Conservation (phyloP, 2,329 filamentous ascomycete genomes). For the Botrytis aclada region DNA sequence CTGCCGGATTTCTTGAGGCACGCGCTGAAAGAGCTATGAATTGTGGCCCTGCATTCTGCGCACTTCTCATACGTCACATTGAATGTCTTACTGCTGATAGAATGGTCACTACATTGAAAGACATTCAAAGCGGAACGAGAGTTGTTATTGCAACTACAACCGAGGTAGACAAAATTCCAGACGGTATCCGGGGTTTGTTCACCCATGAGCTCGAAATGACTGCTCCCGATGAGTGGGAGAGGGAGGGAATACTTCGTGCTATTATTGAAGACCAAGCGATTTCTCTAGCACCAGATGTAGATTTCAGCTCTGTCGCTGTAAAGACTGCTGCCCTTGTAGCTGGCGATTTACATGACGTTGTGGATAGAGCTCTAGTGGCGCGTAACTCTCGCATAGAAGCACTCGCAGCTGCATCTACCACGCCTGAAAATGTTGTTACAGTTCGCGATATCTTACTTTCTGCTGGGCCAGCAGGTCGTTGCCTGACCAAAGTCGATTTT, state of each 20-base stretch:
- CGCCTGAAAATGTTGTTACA: slow-evolving; percentile 50
- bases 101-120: slow-evolving; percentile 80
- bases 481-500: slow-evolving; percentile 79
- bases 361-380: slow-evolving; percentile 81
- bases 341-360: slow-evolving; percentile 89
- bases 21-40: slow-evolving; percentile 84
- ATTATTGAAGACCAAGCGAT: slow-evolving; percentile 75
- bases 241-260: slow-evolving; percentile 79
- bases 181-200: slow-evolving; percentile 85
- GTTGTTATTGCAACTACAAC: slow-evolving; percentile 92
- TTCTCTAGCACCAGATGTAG: slow-evolving; percentile 76
- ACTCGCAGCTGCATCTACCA: slow-evolving; percentile 54
- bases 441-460: slow-evolving; percentile 83
- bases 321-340: slow-evolving; percentile 96
- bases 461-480: slow-evolving; percentile 74
- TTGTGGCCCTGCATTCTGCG: slow-evolving; percentile 80
- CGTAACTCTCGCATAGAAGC: slow-evolving; percentile 71
- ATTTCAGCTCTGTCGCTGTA: slow-evolving; percentile 79
- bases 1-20: slow-evolving; percentile 83
- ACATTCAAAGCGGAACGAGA: slow-evolving; percentile 74
- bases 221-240: slow-evolving; percentile 87
- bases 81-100: slow-evolving; percentile 89
- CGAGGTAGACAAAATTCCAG: slow-evolving; percentile 90
- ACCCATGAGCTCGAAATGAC: slow-evolving; percentile 93
- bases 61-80: slow-evolving; percentile 82